A percentile compares a stretch with the other conserved stretches of the same genome.
phyloP scores from a whole-genome alignment of 2,329 filamentous ascomycete species.

The Sporothrix luriei region DNA sequence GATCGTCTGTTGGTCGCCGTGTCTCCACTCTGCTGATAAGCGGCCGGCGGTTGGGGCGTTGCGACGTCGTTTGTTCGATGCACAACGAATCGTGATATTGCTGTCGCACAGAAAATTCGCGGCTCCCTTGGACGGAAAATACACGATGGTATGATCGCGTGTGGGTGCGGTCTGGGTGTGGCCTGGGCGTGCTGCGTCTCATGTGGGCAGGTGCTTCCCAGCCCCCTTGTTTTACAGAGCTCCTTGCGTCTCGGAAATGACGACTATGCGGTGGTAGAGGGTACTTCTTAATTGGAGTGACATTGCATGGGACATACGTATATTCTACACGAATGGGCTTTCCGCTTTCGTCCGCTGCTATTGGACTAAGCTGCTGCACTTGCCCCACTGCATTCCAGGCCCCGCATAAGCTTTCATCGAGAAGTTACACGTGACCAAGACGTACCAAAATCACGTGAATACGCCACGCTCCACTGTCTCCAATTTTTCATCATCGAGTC shows the following conservation, averaged over 20 bases:
- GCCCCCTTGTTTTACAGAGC: conserved; percentile 30
- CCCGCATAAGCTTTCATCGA: no score
- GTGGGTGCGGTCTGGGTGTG: conserved; percentile 9
- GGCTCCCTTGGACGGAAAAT: conserved; percentile 11
- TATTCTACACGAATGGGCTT: background rate
- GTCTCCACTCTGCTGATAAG: background rate
- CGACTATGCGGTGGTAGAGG: background rate
- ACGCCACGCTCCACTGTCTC: conserved; percentile 2
- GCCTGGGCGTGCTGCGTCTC: background rate
- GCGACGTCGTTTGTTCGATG: conserved; percentile 9
- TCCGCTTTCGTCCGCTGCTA: conserved; percentile 3
- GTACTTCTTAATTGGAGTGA: background rate
- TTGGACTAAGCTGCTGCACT: conserved; percentile 6
- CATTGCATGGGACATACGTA: background rate
- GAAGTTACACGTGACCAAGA: no score
- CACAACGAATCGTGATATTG: conserved; percentile 6
- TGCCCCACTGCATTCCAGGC: conserved; percentile 10
- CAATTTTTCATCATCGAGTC: conserved; percentile 25
- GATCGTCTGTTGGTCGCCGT: conserved; percentile 8
- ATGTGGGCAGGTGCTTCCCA: conserved; percentile 28
- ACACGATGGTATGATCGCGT: conserved; percentile 26
- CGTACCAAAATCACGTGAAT: no score
- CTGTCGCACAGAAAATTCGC: conserved; percentile 11
- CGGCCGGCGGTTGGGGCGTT: background rate
- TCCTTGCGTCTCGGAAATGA: conserved; percentile 26